phyloP scores from a whole-genome alignment of 768 basidiomycete genomes.

The Russula ochroleuca region DNA sequence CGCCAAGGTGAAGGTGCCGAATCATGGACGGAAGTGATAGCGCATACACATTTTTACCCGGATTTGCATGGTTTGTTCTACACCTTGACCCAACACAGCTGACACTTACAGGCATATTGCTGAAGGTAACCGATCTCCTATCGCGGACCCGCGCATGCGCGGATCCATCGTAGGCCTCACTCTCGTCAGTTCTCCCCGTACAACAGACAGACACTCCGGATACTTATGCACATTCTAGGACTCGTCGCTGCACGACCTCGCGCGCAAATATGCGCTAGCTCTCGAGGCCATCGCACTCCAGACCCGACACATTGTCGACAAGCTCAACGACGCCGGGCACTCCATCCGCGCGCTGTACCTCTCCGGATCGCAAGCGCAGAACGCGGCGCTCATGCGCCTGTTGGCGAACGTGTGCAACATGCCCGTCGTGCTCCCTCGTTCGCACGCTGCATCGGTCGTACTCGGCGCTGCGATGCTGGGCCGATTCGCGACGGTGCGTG shows the following conservation, averaged over 20 bases:
- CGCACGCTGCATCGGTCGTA: constrained; percentile 78
- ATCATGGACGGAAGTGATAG: constrained; percentile 78
- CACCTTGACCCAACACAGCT: too few species aligned
- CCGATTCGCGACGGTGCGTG: constrained; percentile 67
- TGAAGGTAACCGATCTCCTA: constrained; percentile 90
- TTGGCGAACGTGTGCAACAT: constrained; percentile 81
- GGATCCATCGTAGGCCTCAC: constrained; percentile 87
- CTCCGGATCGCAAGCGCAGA: constrained; percentile 91
- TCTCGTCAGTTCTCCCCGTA: constrained; percentile 44
- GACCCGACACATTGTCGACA: constrained; percentile 89
- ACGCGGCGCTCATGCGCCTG: constrained; percentile 80
- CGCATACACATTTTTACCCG: constrained; percentile 90
- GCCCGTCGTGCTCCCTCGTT: constrained; percentile 77
- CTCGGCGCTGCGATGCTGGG: constrained; percentile 93
- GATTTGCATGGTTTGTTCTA: constrained; percentile 74
- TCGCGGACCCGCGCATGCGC: constrained; percentile 93
- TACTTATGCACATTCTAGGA: constrained; percentile 44
- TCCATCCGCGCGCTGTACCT: constrained; percentile 80
- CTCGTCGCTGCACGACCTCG: constrained; percentile 70
- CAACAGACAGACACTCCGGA: background rate
- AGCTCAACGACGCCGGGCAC: constrained; percentile 86
- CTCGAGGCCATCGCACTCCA: constrained; percentile 93
- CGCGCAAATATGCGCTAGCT: constrained; percentile 84
- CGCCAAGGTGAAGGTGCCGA: constrained; percentile 49
- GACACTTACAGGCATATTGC: background rate